Conservation (phyloP, 257 asterid species). For the Vinca minor region DNA sequence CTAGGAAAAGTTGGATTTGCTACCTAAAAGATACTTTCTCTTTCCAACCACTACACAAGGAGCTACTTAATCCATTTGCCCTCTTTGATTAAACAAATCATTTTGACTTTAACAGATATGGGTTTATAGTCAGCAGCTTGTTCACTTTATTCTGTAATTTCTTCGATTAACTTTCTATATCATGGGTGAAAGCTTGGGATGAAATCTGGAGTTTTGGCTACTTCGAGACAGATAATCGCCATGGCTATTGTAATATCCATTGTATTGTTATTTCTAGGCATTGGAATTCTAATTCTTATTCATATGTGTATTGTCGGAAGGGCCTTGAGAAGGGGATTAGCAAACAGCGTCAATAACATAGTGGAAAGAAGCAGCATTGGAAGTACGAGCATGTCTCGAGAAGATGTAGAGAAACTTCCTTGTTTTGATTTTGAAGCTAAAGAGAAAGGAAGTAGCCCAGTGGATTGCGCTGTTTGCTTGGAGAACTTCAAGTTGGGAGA, state of each 20-base stretch:
- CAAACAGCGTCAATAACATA: background rate
- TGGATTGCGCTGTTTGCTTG: constrained; percentile 58
- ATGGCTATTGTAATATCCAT: constrained; percentile 49
- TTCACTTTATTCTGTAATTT: no score
- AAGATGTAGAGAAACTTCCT: constrained; percentile 69
- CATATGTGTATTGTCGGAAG: constrained; percentile 58
- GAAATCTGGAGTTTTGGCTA: no score
- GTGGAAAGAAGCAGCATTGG: constrained; percentile 39
- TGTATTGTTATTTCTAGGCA: constrained; percentile 38
- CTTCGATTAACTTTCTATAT: no score
- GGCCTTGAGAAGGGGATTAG: constrained; percentile 23
- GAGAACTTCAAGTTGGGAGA: constrained; percentile 46
- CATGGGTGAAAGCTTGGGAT: no score
- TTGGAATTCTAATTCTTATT: constrained; percentile 39
- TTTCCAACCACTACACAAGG: no score
- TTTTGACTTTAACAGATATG: no score
- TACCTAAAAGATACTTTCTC: no score
- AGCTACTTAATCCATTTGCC: no score
- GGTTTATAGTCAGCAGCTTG: no score
- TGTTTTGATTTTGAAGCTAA: constrained; percentile 43
- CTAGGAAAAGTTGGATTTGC: no score
- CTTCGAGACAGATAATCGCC: no score
- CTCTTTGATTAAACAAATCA: no score
- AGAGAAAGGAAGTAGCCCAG: constrained; percentile 26
- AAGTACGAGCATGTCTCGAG: constrained; percentile 55